Evolutionary conservation across 2,329 filamentous ascomycete genomes (phyloP).

Genomic region (Monosporascus sp.): DNA sequence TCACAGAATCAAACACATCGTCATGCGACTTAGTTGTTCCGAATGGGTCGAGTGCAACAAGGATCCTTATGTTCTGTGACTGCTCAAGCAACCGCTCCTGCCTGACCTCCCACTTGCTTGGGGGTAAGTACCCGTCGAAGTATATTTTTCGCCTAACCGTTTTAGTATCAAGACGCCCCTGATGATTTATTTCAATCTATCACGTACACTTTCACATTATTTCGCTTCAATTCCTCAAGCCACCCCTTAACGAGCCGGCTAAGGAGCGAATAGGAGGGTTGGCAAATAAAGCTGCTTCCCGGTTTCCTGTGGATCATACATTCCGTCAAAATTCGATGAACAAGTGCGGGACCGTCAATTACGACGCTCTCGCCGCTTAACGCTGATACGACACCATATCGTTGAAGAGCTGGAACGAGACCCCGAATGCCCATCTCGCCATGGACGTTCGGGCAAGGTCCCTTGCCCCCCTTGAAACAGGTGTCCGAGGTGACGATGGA

Average conservation of each 20-base stretch:
- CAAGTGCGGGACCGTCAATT: constrained; percentile 75
- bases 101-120: constrained; percentile 57
- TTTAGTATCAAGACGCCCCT: constrained; percentile 1
- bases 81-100: constrained; percentile 54
- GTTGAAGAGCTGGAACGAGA: constrained; percentile 47
- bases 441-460: not conserved
- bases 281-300: constrained; percentile 42
- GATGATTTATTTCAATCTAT: constrained; percentile 14
- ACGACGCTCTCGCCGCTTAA: constrained; percentile 41
- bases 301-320: constrained; percentile 37
- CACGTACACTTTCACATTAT: constrained; percentile 58
- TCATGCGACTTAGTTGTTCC: constrained; percentile 20
- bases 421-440: constrained; percentile 54
- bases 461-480: no score
- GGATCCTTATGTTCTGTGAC: constrained; percentile 49
- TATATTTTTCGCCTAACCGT: constrained; percentile 61
- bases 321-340: constrained; percentile 64
- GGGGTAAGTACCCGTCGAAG: constrained; percentile 80
- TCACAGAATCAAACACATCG: constrained; percentile 8
- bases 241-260: constrained; percentile 55
- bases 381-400: constrained; percentile 39
- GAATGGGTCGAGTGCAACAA: constrained; percentile 32
- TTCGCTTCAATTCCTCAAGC: constrained; percentile 52
- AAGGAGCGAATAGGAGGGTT: constrained; percentile 60
- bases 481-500: no score